phyloP scores from a whole-genome alignment of 768 basidiomycete species.

The Cystobasidium ongulense region DNA sequence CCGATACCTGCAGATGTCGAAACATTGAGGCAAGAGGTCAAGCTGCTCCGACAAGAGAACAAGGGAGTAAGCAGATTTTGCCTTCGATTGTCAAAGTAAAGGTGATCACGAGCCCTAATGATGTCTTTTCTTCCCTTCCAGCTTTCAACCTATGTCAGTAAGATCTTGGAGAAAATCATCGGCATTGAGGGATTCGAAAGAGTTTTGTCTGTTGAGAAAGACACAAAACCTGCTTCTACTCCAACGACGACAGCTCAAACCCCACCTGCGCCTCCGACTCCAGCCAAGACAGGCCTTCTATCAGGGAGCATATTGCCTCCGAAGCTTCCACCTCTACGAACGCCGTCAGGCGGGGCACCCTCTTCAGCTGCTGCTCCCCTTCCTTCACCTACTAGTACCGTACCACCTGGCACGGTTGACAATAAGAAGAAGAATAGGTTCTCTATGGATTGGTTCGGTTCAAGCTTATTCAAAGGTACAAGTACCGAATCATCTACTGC shows the following conservation, averaged over 20 bases:
- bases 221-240: constrained; percentile 25
- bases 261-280: constrained; percentile 47
- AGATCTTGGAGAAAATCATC: constrained; percentile 96
- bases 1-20: constrained; percentile 38
- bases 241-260: constrained; percentile 35
- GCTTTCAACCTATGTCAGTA: constrained; percentile 85
- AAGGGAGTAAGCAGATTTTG: constrained; percentile 48
- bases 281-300: constrained; percentile 11
- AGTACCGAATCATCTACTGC: constrained; percentile 52
- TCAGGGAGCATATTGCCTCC: constrained; percentile 44
- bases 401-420: neutral
- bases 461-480: constrained; percentile 56
- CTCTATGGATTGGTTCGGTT: constrained; percentile 52
- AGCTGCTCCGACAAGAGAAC: constrained; percentile 87
- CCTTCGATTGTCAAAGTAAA: neutral
- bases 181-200: constrained; percentile 94
- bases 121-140: constrained; percentile 47
- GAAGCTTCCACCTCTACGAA: constrained; percentile 44
- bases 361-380: constrained; percentile 3
- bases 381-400: constrained; percentile 5
- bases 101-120: neutral
- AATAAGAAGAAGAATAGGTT: constrained; percentile 32
- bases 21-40: constrained; percentile 75
- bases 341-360: constrained; percentile 33
- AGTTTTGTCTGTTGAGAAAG: constrained; percentile 71